Evolutionary conservation across 73 alveolate species (phyloP).

Genomic region (Symbiodinium pilosum): DNA sequence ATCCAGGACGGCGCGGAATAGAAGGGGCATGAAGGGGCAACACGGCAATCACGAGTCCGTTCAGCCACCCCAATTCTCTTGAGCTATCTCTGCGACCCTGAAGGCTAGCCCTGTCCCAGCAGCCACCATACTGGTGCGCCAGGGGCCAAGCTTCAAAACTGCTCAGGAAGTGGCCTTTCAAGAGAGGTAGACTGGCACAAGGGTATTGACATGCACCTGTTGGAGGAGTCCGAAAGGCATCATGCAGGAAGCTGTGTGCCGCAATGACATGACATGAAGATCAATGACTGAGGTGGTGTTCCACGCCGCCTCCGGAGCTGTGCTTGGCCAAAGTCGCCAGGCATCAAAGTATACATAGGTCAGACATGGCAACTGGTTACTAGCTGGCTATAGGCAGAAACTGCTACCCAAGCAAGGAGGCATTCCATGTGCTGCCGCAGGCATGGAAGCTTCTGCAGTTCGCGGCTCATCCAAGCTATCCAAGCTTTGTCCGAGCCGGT

Average conservation of each 20-base stretch:
- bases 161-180: no score
- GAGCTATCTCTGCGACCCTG: not conserved
- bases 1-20: no score
- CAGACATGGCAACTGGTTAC: not conserved
- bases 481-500: no score
- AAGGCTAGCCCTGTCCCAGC: constrained; percentile 64
- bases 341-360: constrained; percentile 3
- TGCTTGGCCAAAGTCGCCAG: constrained; percentile 46
- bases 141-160: not conserved
- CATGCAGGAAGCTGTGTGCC: no score
- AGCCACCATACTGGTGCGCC: constrained; percentile 81
- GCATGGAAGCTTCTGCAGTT: not conserved
- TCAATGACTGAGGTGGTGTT: constrained; percentile 65
- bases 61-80: no score
- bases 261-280: no score
- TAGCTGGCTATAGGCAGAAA: not conserved
- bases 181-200: no score
- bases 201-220: no score
- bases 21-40: no score
- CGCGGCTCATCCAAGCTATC: not conserved
- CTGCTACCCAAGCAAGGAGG: no score
- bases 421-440: not conserved
- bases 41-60: no score
- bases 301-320: constrained; percentile 81
- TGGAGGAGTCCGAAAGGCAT: no score